A percentile compares a stretch with the other conserved stretches of the same genome.
phyloP scores from a whole-genome alignment of 2,329 filamentous ascomycete species.

The Arthrobotrys megalospora region DNA sequence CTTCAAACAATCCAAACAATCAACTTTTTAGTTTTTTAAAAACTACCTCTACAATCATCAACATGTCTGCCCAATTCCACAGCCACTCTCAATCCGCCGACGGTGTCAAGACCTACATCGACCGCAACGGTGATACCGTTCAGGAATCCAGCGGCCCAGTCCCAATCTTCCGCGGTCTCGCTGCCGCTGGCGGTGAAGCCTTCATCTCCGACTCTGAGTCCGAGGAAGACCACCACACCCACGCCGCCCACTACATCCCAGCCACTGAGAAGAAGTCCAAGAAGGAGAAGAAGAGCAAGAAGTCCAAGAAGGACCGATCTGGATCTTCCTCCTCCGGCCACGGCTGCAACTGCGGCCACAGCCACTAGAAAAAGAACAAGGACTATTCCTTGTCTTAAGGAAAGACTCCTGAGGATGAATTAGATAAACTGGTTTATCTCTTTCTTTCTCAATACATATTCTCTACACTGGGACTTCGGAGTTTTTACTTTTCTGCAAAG shows the following conservation, averaged over 20 bases:
- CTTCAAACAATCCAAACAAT: conserved; percentile 27
- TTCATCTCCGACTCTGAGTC: conserved; percentile 38
- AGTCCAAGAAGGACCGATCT: conserved; percentile 57
- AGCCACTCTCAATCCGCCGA: conserved; percentile 21
- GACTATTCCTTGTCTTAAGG: conserved; percentile 6
- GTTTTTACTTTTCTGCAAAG: conserved; percentile 46
- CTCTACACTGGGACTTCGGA: conserved; percentile 29
- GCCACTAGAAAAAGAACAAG: conserved; percentile 29
- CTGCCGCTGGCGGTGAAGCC: conserved; percentile 52
- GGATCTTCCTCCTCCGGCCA: conserved; percentile 46
- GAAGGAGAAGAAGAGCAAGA: conserved; percentile 57
- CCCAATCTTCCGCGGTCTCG: conserved; percentile 53
- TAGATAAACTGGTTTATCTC: conserved; percentile 20
- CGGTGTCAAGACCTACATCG: conserved; percentile 47
- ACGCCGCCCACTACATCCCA: conserved; percentile 19
- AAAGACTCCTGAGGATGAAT: conserved; percentile 10
- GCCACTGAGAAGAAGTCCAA: not conserved
- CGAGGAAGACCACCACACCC: conserved; percentile 31
- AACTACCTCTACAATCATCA: conserved; percentile 34
- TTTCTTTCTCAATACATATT: conserved; percentile 13
- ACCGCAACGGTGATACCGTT: conserved; percentile 50
- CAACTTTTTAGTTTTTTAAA: conserved; percentile 35
- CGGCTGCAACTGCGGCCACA: conserved; percentile 43
- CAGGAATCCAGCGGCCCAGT: conserved; percentile 35
- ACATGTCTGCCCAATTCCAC: conserved; percentile 57